Evolutionary conservation across 805 yeast species (phyloP), one percentile per base, ranked within the genome.

Genomic region (Lipomyces oligophaga): DNA sequence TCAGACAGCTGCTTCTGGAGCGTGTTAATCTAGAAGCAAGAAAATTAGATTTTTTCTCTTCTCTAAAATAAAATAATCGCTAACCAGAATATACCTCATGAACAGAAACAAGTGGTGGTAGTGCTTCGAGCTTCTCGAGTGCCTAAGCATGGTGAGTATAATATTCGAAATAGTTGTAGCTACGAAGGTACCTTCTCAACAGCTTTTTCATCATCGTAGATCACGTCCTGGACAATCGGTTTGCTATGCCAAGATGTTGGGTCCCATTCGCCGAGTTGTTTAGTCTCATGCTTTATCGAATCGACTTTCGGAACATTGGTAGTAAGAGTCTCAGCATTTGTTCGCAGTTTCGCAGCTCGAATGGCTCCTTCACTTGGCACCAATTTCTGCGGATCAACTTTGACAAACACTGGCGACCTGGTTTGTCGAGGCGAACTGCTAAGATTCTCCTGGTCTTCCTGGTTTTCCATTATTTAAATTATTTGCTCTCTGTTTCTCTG

Each of bases 181-280:
- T 7, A 28, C 8, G 15, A 11, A 35, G 24, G 8, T 30, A 47
- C 60, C 44, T 57, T 52, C 47, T 70, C 74, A 11, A 69, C 67
- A 24, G 59, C 59, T 15, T 48, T 47, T 27, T 58, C 61, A 55
- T 70, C 69, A 41, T 67, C 69, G 54, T 70, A 69, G 16, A 67
- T 65, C 2, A 69, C 74, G 38, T 69, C 74, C 57, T 69, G 74
- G 11, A 60, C 66, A 41, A 69, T 68, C 5, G 74, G 74, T 55
- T 66, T 66, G 3, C 58, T 44, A 43, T 70, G 74, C 74, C 74
- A 69, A 40, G 72, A 63, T 3, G 70, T 60, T 8, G 69, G 71
- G 34, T 62, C 58, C 74, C 74, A 69, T 22, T 39, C n/a, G n/a
- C n/a, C n/a, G n/a, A n/a, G n/a, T 19, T 7, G 13, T 16, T 34